Percentiles rank a stretch among this genome's conserved stretches.
Conservation (phyloP, 1,139 yeast species). For the Zygosaccharomyces pseudobailii region DNA sequence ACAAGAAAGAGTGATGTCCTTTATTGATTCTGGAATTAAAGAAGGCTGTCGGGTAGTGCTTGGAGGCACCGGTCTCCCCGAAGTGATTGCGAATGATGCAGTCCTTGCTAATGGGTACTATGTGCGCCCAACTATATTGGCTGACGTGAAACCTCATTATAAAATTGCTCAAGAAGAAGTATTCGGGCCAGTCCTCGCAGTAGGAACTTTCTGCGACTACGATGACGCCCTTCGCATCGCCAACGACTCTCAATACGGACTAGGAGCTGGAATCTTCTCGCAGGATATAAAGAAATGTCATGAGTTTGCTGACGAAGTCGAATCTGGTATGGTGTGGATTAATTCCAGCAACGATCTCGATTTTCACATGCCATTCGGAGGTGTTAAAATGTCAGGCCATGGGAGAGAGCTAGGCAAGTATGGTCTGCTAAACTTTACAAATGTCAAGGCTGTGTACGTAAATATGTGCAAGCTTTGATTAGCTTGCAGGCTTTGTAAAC, state of each 20-base stretch:
- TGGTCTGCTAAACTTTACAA: conserved; percentile 70
- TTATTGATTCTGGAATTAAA: conserved; percentile 62
- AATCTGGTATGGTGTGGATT: conserved; percentile 73
- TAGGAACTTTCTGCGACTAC: conserved; percentile 55
- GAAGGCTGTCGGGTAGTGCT: conserved; percentile 62
- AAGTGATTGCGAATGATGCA: conserved; percentile 53
- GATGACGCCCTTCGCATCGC: conserved; percentile 63
- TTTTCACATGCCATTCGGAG: conserved; percentile 72
- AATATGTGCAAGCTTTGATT: conserved; percentile 34
- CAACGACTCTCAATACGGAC: conserved; percentile 68
- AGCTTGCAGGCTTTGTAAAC: background rate
- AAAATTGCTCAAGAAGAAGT: conserved; percentile 62
- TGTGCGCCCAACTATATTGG: conserved; percentile 62
- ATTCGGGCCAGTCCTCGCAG: conserved; percentile 70
- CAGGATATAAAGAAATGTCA: conserved; percentile 48
- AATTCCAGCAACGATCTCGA: conserved; percentile 74
- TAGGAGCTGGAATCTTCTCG: conserved; percentile 78
- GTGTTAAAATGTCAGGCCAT: conserved; percentile 70
- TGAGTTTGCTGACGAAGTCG: conserved; percentile 54
- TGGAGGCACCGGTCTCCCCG: conserved; percentile 48
- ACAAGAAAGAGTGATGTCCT: conserved; percentile 64
- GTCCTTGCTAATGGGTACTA: conserved; percentile 58
- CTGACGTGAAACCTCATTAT: conserved; percentile 56
- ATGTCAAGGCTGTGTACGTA: conserved; percentile 72
- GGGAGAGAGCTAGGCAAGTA: conserved; percentile 80